Evolutionary conservation across 371 early-diverging fungal species (phyloP), one percentile per base, ranked within the genome.

Genomic region (Mortierella sp.): DNA sequence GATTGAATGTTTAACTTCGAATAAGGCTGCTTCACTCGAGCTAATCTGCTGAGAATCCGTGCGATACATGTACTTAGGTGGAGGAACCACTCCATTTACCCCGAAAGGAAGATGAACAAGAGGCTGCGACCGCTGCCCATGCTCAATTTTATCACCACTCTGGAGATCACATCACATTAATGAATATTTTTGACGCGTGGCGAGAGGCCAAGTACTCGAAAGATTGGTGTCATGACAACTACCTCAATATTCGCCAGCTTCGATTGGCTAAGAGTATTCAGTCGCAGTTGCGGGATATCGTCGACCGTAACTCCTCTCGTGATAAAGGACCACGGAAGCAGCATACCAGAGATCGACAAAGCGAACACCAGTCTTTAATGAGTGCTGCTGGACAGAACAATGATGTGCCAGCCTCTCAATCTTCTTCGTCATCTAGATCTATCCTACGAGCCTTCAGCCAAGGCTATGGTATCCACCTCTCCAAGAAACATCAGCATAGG

Each of bases 171-270:
- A 85, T 98, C 61, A 93, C 95, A 3, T 84, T 96, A 32, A 83
- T 98, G 32, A 91, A 95, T 31, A 89, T 98, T 2, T 99, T 94
- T 92, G 87, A 94, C 51, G 89, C 92, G 77, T 98, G 95, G 93
- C 90, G 90, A 60, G 91, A 93, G 56, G 87, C 93, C 19, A 89
- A 90, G 53, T 95, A 91, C 78, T 89, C 92, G 49, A 88, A 85
- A 63, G 88, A 91, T 34, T 99, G 98, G 98, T 98, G 98, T 82
- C 89, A 87, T 66, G 94, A 97, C 42, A 94, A 97, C 76, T 98
- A 88, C 79, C 86, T 99, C 40, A 96, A 97, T 72, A 78, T 89
- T 73, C 90, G 96, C 23, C 91, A 94, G 3, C 86, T 99, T 83
- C 92, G 91, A 43, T 88, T 94, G 17, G 99, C 97, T 5, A 87